Conservation (phyloP, 73 alveolate genomes). For the Uronychia binucleata region DNA sequence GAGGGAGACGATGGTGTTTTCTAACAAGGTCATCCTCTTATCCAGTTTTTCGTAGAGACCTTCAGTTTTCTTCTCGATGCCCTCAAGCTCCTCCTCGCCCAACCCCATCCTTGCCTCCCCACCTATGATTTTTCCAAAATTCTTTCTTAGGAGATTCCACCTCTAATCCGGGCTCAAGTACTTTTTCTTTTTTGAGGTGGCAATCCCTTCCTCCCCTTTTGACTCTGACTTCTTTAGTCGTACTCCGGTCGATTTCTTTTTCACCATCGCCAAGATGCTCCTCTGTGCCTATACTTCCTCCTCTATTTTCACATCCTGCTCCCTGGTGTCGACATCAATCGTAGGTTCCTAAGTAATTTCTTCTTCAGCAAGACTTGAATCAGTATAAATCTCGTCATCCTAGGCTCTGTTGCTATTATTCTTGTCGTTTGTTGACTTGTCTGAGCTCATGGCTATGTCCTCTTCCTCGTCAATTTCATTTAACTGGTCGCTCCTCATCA, state of each 20-base stretch:
- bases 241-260: too few species aligned
- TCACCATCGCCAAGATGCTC: too few species aligned
- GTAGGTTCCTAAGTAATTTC: too few species aligned
- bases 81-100: not conserved
- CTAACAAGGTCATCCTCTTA: not conserved
- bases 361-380: not conserved
- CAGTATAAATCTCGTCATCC: constrained; percentile 3
- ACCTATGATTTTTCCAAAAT: not conserved
- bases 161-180: not conserved
- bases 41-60: not conserved
- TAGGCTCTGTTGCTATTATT: not conserved
- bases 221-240: not conserved
- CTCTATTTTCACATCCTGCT: too few species aligned
- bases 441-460: not conserved
- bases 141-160: not conserved
- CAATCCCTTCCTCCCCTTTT: not conserved
- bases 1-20: not conserved
- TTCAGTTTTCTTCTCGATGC: not conserved
- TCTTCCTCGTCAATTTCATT: constrained; percentile 2
- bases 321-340: too few species aligned
- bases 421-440: not conserved
- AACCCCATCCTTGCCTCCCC: not conserved
- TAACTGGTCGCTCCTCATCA: not conserved
- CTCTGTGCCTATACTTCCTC: too few species aligned
- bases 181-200: not conserved